Conservation (phyloP, 164 flowering plant genomes). For the Berberis vulgaris region DNA sequence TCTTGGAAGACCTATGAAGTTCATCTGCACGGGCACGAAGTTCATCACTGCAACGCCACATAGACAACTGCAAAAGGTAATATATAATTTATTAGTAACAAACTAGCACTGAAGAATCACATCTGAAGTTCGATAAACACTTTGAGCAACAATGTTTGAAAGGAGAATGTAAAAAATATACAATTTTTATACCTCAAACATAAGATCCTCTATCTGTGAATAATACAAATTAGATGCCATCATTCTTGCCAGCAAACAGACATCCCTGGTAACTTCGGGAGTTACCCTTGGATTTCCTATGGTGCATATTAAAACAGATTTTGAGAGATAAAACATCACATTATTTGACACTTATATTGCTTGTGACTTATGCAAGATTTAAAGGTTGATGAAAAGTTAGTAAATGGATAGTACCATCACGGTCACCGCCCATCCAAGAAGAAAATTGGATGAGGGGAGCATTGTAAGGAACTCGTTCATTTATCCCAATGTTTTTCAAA, state of each 20-base stretch:
- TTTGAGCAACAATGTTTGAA: not conserved
- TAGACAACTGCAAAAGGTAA: constrained; percentile 54
- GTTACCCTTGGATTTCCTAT: constrained; percentile 88
- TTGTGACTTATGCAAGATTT: too few relatives aligned
- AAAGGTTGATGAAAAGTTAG: not conserved
- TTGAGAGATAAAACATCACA: not conserved
- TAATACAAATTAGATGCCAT: constrained; percentile 90
- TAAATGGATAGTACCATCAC: constrained; percentile 64
- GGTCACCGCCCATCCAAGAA: constrained; percentile 99
- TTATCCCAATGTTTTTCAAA: constrained; percentile 87
- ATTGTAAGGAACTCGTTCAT: constrained; percentile 94
- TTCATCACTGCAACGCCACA: constrained; percentile 99
- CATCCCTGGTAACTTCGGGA: constrained; percentile 93
- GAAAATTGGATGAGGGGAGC: constrained; percentile 95
- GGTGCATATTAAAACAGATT: not conserved
- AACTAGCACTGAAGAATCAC: not conserved
- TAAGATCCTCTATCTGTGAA: constrained; percentile 80
- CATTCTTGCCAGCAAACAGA: constrained; percentile 86
- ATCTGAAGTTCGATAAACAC: not conserved
- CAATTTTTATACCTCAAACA: constrained; percentile 60
- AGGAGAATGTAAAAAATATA: not conserved
- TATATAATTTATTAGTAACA: not conserved
- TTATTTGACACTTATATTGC: too few relatives aligned
- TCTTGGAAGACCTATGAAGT: constrained; percentile 61
- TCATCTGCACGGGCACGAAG: constrained; percentile 74